Conservation (phyloP, 2,329 filamentous ascomycete genomes). For the Fusarium nodosum region DNA sequence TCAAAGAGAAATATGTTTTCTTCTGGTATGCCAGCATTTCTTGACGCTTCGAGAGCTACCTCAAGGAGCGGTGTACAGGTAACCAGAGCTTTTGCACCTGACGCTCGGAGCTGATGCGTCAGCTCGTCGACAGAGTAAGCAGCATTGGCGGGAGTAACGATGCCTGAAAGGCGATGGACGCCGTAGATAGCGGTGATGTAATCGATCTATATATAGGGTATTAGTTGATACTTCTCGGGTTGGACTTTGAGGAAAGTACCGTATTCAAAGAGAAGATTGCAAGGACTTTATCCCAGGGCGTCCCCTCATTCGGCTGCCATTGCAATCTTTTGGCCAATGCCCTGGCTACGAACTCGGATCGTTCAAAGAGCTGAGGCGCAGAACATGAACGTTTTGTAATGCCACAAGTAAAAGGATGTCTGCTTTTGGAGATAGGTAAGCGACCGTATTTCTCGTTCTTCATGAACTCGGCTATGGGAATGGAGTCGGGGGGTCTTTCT, state of each 20-base stretch:
- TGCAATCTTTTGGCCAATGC: slow-evolving; percentile 72
- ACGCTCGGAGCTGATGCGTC: slow-evolving; percentile 78
- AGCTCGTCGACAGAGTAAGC: slow-evolving; percentile 78
- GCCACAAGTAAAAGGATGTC: slow-evolving; percentile 83
- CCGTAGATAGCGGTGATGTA: slow-evolving; percentile 81
- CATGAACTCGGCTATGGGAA: slow-evolving; percentile 30
- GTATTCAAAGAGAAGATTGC: slow-evolving; percentile 83
- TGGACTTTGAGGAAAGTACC: slow-evolving; percentile 54
- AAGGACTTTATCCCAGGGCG: slow-evolving; percentile 85
- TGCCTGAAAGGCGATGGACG: slow-evolving; percentile 77
- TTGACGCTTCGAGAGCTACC: slow-evolving; percentile 73
- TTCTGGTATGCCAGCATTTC: slow-evolving; percentile 71
- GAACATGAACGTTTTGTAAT: slow-evolving; percentile 77
- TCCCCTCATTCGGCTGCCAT: slow-evolving; percentile 76
- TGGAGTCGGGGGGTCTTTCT: slow-evolving; percentile 20
- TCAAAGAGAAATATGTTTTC: slow-evolving; percentile 77
- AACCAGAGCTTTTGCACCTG: slow-evolving; percentile 76
- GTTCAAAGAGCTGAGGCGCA: slow-evolving; percentile 71
- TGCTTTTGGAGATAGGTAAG: slow-evolving; percentile 70
- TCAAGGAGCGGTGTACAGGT: slow-evolving; percentile 76
- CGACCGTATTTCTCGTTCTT: slow-evolving; percentile 52
- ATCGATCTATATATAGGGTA: slow-evolving; percentile 69
- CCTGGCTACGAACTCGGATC: slow-evolving; percentile 76
- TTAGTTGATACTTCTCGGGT: slow-evolving; percentile 18
- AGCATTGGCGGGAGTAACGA: slow-evolving; percentile 80